phyloP scores from a whole-genome alignment of 768 basidiomycete species.

The Stropharia rugosoannulata region DNA sequence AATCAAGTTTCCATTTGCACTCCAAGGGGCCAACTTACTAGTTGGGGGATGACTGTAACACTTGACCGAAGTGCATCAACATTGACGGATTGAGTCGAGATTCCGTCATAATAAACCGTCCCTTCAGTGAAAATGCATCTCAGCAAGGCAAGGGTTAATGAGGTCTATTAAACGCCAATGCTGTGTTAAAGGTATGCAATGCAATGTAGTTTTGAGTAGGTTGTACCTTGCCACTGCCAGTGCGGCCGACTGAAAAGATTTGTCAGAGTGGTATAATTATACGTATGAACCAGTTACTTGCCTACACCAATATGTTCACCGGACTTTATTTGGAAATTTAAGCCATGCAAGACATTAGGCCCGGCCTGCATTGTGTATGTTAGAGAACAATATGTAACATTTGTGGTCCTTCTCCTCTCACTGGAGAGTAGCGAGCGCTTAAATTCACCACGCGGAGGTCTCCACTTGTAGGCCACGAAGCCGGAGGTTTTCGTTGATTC shows the following conservation, averaged over 20 bases:
- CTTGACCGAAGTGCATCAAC: slow-evolving; percentile 53
- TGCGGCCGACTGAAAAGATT: slow-evolving; percentile 37
- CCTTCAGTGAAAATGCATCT: slow-evolving; percentile 57
- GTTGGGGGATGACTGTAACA: slow-evolving; percentile 59
- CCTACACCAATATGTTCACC: slow-evolving; percentile 58
- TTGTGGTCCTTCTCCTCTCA: background rate
- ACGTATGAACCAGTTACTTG: slow-evolving; percentile 46
- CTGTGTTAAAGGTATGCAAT: slow-evolving; percentile 49
- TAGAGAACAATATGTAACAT: background rate
- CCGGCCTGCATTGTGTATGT: slow-evolving; percentile 24
- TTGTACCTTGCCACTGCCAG: slow-evolving; percentile 43
- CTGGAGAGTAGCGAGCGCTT: slow-evolving; percentile 51
- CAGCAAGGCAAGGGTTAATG: slow-evolving; percentile 54
- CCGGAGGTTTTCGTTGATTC: slow-evolving; percentile 49
- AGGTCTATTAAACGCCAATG: slow-evolving; percentile 38
- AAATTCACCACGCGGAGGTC: slow-evolving; percentile 51
- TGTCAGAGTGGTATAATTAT: slow-evolving; percentile 45
- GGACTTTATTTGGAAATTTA: slow-evolving; percentile 50
- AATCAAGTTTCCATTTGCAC: background rate
- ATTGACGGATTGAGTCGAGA: slow-evolving; percentile 48
- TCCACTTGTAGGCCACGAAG: slow-evolving; percentile 66
- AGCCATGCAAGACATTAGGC: slow-evolving; percentile 44
- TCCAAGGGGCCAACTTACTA: slow-evolving; percentile 20
- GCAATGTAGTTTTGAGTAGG: background rate
- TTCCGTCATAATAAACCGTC: slow-evolving; percentile 53